Evolutionary conservation across 2,329 filamentous ascomycete genomes (phyloP).

Genomic region (Nectriaceae sp.): DNA sequence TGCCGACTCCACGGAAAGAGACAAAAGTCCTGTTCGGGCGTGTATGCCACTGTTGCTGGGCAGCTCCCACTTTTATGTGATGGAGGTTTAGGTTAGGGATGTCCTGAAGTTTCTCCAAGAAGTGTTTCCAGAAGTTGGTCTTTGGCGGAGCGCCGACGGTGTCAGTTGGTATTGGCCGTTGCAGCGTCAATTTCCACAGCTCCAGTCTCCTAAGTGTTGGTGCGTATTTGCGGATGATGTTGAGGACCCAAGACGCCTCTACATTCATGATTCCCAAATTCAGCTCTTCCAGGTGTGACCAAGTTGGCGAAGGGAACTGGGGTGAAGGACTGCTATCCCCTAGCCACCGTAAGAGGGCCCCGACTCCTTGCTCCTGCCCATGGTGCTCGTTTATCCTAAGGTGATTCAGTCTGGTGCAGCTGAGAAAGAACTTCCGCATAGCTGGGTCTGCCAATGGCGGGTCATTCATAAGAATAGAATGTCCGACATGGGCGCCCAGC

Average conservation of each 20-base stretch:
- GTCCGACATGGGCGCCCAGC: slow-evolving; percentile 1
- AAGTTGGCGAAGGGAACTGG: slow-evolving; percentile 25
- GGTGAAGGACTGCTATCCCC: slow-evolving; percentile 13
- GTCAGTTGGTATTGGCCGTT: slow-evolving; percentile 11
- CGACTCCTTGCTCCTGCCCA: slow-evolving; percentile 7
- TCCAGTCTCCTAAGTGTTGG: slow-evolving; percentile 45
- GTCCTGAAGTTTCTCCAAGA: slow-evolving; percentile 38
- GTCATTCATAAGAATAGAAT: no score
- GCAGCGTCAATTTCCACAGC: slow-evolving; percentile 45
- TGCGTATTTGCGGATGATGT: slow-evolving; percentile 43
- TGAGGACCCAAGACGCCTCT: slow-evolving; percentile 31
- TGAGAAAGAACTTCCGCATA: slow-evolving; percentile 27
- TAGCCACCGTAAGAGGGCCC: slow-evolving; percentile 43
- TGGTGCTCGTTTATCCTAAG: slow-evolving; percentile 50
- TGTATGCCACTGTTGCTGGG: slow-evolving; percentile 28
- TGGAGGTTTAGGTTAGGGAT: slow-evolving; percentile 35
- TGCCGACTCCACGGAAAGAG: slow-evolving; percentile 8
- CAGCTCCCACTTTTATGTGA: slow-evolving; percentile 33
- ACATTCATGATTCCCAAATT: slow-evolving; percentile 45
- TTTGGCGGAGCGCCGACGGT: slow-evolving; percentile 10
- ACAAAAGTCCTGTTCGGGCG: slow-evolving; percentile 10
- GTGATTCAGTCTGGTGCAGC: slow-evolving; percentile 45
- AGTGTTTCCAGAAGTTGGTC: slow-evolving; percentile 40
- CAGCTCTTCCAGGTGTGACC: slow-evolving; percentile 40
- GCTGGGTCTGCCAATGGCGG: slow-evolving; percentile 12